Evolutionary conservation across 139 green algal genomes (phyloP), one percentile per base, ranked within the genome.

Genomic region (Protoeuglena noctilucae): DNA sequence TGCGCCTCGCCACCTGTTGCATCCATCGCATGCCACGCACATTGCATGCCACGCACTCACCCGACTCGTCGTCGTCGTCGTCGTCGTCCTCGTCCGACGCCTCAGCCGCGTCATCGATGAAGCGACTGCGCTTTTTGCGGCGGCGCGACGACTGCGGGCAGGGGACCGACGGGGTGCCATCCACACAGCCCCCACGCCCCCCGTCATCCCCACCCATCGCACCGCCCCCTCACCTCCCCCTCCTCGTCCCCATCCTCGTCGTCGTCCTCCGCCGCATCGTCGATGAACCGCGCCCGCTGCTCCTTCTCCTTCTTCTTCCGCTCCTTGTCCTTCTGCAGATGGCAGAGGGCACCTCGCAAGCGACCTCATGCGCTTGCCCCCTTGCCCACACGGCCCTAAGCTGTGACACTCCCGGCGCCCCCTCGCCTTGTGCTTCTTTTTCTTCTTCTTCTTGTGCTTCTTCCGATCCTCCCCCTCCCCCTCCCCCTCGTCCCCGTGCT

Each of bases 221-320:
- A n/a, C n/a, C n/a, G 17, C 18, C 40, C 17, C 18, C 40, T n/a
- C n/a, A n/a, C n/a, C 21, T 55, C 49, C 49, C 31, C 49, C 28
- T 55, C 49, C 49, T 55, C 49, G 12, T 55, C 49, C 6, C 16
- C n/a, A 30, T 55, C 49, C 49, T 55, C 49, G 24, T 41, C 29
- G 49, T 16, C 49, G 28, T 55, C 49, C 24, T 55, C 49, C 34
- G 34, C 34, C 7, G 34, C 34, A 43, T 43, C 34, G 12, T 43
- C 34, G 34, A 43, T 43, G 34, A 43, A 43, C 34, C 34, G 7
- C 34, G 34, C 7, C 34, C 34, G n/a, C n/a, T n/a, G 9, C 9
- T 12, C 34, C 34, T 43, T 7, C 9, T 12, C 9, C 34, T 12
- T 43, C 34, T 43, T 43, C 34, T 43, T 43, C 12, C 34, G 9